Evolutionary conservation across 139 green algal species (phyloP).

Genomic region (Coccomyxa sp.): DNA sequence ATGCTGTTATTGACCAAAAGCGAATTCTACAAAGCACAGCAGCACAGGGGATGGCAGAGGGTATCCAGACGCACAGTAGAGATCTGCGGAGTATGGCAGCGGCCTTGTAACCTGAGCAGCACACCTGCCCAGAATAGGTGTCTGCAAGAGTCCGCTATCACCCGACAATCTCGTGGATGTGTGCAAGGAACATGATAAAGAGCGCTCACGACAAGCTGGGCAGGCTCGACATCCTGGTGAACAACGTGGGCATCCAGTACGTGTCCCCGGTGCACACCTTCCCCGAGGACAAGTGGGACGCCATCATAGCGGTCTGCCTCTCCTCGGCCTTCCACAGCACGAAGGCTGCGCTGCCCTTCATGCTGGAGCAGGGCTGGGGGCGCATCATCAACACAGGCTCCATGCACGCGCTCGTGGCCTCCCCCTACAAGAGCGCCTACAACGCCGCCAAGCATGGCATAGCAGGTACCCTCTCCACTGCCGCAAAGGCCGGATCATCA

Average conservation of each 20-base stretch:
- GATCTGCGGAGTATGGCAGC: too few species aligned
- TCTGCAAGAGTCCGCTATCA: too few species aligned
- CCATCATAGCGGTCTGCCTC: constrained; percentile 72
- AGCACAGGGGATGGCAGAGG: too few species aligned
- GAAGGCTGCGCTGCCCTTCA: constrained; percentile 79
- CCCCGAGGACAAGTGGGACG: constrained; percentile 71
- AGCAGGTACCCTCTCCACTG: too few species aligned
- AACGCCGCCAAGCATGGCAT: constrained; percentile 88
- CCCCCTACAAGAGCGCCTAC: constrained; percentile 88
- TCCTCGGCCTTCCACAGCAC: constrained; percentile 73
- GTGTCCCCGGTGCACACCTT: constrained; percentile 75
- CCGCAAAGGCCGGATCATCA: constrained; percentile 84
- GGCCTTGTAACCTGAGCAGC: too few species aligned
- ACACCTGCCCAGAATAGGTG: too few species aligned
- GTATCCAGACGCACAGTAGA: too few species aligned
- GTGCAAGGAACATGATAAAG: constrained; percentile 44
- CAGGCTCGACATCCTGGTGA: constrained; percentile 50
- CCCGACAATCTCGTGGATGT: too few species aligned
- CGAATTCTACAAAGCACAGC: too few species aligned
- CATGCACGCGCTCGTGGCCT: constrained; percentile 81
- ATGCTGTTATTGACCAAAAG: too few species aligned
- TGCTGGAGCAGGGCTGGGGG: constrained; percentile 56
- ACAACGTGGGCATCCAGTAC: constrained; percentile 70
- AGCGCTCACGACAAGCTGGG: constrained; percentile 29
- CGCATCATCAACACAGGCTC: constrained; percentile 85